phyloP scores from a whole-genome alignment of 345 rosid genomes.

The Clausena lansium region DNA sequence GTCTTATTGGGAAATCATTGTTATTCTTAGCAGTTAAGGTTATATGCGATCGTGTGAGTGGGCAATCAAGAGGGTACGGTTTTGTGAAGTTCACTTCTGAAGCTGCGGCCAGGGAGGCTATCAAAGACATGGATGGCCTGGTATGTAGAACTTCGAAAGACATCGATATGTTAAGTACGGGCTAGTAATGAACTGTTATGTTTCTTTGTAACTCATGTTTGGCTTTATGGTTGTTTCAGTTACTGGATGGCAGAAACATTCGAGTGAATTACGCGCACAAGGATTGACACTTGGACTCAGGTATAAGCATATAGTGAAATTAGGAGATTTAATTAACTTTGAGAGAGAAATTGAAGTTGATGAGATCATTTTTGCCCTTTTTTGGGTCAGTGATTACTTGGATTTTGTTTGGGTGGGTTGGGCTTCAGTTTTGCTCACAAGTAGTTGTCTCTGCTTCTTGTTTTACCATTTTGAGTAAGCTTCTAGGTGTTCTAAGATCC shows the following conservation, averaged over 20 bases:
- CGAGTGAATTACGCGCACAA: conserved; percentile 51
- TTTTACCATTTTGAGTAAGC: not conserved
- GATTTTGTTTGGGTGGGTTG: too few relatives aligned
- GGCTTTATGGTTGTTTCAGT: conserved; percentile 28
- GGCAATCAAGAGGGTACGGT: conserved; percentile 75
- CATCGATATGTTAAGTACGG: not conserved
- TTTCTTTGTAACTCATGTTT: not conserved
- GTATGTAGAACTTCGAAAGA: conserved; percentile 22
- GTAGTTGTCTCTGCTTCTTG: not conserved
- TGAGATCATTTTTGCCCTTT: not conserved
- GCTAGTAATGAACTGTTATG: not conserved
- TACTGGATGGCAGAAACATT: conserved; percentile 66
- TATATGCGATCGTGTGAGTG: conserved; percentile 61
- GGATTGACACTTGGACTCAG: conserved; percentile 10
- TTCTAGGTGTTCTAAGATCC: not conserved
- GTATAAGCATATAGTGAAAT: not conserved
- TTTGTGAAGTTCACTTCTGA: conserved; percentile 60
- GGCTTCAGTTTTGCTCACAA: not conserved
- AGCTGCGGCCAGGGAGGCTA: conserved; percentile 53
- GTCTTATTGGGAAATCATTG: not conserved
- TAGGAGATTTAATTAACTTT: not conserved
- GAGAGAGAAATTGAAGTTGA: not conserved
- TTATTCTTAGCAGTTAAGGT: conserved; percentile 43
- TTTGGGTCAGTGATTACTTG: not conserved
- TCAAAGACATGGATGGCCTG: conserved; percentile 61